These are phyloP conservation scores for Pholiota conissans DNA, from an alignment of 768 basidiomycete genomes.

Conservation along the genomic window DNA sequence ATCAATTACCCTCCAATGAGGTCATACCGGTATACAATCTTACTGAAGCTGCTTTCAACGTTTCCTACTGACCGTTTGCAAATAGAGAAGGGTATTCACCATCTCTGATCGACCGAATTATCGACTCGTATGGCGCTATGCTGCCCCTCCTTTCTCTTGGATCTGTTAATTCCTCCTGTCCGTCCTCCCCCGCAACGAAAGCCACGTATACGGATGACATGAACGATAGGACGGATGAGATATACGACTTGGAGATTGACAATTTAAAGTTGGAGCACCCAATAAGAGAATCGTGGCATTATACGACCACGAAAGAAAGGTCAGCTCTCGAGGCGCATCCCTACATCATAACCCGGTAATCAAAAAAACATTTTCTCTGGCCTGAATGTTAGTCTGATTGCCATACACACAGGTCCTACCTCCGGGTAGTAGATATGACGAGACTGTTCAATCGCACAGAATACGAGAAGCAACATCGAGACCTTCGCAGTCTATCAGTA, in stretches of 20 bases:
- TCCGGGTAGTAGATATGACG: constrained; percentile 35
- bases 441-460: constrained; percentile 26
- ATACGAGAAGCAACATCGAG: constrained; percentile 27
- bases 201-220: constrained; percentile 11
- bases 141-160: constrained; percentile 35
- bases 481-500: constrained; percentile 23
- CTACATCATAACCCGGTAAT: constrained; percentile 35
- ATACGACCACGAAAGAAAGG: constrained; percentile 11
- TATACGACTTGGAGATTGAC: background rate
- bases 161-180: constrained; percentile 21
- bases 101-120: constrained; percentile 24
- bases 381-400: background rate
- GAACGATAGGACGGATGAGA: constrained; percentile 12
- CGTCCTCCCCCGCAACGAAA: background rate
- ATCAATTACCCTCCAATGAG: constrained; percentile 20
- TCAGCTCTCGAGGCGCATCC: constrained; percentile 29
- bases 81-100: background rate
- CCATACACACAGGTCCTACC: constrained; percentile 27
- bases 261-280: background rate
- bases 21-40: constrained; percentile 10
- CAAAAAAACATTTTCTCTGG: background rate
- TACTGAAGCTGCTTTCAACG: no score
- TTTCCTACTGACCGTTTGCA: background rate
- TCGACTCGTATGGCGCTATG: constrained; percentile 34
- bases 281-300: background rate